Evolutionary conservation across 768 basidiomycete species (phyloP).

Genomic region (Panaeolus cyanescens): DNA sequence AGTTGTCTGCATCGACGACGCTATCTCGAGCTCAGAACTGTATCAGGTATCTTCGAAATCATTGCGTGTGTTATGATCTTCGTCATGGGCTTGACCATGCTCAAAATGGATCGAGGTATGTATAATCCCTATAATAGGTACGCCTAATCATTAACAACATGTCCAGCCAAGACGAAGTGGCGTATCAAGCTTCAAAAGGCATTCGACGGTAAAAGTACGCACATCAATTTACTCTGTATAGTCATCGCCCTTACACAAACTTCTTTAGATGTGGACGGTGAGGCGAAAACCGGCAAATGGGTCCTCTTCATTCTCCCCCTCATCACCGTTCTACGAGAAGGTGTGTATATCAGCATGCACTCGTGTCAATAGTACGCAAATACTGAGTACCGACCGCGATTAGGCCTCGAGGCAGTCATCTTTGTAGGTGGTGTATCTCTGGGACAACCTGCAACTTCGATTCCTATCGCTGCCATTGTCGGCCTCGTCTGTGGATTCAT

Average conservation of each 20-base stretch:
- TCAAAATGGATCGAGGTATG: constrained; percentile 83
- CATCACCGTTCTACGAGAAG: constrained; percentile 92
- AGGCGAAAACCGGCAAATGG: constrained; percentile 71
- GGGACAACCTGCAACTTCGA: constrained; percentile 76
- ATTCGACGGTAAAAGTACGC: constrained; percentile 63
- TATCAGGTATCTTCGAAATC: constrained; percentile 64
- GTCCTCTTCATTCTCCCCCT: constrained; percentile 87
- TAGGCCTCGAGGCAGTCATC: constrained; percentile 86
- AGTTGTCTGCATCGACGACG: too few species aligned
- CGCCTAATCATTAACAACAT: background rate
- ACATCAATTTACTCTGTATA: background rate
- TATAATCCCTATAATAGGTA: background rate
- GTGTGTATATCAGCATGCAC: too few species aligned
- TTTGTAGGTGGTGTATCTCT: constrained; percentile 95
- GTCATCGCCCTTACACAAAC: background rate
- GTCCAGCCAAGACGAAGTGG: constrained; percentile 87
- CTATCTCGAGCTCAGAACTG: background rate
- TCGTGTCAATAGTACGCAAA: too few species aligned
- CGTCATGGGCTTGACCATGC: constrained; percentile 91
- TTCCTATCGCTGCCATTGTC: constrained; percentile 88
- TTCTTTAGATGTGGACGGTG: constrained; percentile 43
- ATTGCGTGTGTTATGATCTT: constrained; percentile 84
- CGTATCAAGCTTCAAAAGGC: constrained; percentile 82
- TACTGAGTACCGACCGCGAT: too few species aligned
- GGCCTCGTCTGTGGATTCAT: constrained; percentile 79